Evolutionary conservation across 2,329 filamentous ascomycete genomes (phyloP).

Genomic region (Cryoendolithus antarcticus): DNA sequence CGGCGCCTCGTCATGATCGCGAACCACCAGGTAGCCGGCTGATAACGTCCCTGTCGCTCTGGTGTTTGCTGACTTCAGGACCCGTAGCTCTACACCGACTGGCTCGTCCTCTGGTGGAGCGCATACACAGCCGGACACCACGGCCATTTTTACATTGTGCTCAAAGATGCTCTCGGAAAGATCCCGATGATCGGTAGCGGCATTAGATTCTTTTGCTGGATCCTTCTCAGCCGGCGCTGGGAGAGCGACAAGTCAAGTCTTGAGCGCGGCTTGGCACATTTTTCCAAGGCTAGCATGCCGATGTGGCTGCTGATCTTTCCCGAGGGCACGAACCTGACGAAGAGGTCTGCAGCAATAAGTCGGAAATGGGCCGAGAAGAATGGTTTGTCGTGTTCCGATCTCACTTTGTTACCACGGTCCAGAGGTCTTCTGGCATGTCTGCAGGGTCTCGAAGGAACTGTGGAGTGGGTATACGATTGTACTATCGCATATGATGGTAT

Average conservation of each 20-base stretch:
- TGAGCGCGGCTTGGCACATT: slow-evolving; percentile 55
- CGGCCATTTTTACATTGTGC: no score
- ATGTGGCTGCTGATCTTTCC: slow-evolving; percentile 86
- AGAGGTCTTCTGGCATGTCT: slow-evolving; percentile 47
- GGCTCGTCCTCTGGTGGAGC: no score
- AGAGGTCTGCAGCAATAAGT: slow-evolving; percentile 55
- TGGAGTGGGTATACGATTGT: no score
- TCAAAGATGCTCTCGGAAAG: slow-evolving; percentile 24
- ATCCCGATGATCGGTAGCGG: slow-evolving; percentile 67
- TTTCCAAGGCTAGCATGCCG: slow-evolving; percentile 56
- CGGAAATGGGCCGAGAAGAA: slow-evolving; percentile 65
- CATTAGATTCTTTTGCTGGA: slow-evolving; percentile 75
- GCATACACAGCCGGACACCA: no score
- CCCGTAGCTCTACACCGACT: no score
- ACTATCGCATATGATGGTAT: no score
- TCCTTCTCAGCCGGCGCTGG: slow-evolving; percentile 81
- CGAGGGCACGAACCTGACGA: slow-evolving; percentile 71
- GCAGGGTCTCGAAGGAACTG: no score
- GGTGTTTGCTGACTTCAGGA: no score
- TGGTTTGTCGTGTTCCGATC: slow-evolving; percentile 53
- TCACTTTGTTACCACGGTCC: slow-evolving; percentile 61
- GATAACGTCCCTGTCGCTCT: no score
- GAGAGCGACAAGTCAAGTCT: slow-evolving; percentile 60
- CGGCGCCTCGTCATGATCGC: no score
- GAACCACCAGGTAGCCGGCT: no score